Percentiles rank a stretch among this genome's conserved stretches.
Evolutionary conservation across 2,329 filamentous ascomycete genomes (phyloP).

Genomic region (Ophiostoma perfectum): DNA sequence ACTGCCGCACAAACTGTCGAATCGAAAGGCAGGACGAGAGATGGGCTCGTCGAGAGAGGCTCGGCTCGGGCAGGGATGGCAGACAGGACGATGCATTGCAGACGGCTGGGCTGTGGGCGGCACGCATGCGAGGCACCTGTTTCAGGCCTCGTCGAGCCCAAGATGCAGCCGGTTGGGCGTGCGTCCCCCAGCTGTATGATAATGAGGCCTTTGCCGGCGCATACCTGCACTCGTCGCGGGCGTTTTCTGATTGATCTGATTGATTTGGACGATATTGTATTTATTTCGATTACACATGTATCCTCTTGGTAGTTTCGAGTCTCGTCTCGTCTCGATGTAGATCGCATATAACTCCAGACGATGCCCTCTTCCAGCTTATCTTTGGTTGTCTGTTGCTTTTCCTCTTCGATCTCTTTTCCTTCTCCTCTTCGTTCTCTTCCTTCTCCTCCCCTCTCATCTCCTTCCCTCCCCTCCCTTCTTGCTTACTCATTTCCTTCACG

Average conservation of each 20-base stretch:
- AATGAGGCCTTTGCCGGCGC: neutral
- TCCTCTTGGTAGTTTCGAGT: neutral
- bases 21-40: neutral
- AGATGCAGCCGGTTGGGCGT: no score
- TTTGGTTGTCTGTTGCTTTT: neutral
- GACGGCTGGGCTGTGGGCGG: neutral
- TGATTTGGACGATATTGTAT: neutral
- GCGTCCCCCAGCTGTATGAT: neutral
- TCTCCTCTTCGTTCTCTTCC: neutral
- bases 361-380: conserved; percentile 6
- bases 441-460: neutral
- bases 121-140: neutral
- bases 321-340: conserved; percentile 10
- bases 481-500: neutral
- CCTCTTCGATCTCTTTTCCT: neutral
- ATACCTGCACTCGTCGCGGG: neutral
- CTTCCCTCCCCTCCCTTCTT: neutral
- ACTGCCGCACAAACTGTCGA: neutral
- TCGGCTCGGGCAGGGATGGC: neutral
- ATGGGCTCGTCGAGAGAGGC: conserved; percentile 4
- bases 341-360: conserved; percentile 21
- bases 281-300: neutral
- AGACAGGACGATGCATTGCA: neutral
- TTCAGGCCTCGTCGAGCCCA: neutral
- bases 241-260: neutral